Percentiles rank a stretch among this genome's conserved stretches.
phyloP scores from a whole-genome alignment of 2,329 filamentous ascomycete genomes.

The Fusarium miscanthi region DNA sequence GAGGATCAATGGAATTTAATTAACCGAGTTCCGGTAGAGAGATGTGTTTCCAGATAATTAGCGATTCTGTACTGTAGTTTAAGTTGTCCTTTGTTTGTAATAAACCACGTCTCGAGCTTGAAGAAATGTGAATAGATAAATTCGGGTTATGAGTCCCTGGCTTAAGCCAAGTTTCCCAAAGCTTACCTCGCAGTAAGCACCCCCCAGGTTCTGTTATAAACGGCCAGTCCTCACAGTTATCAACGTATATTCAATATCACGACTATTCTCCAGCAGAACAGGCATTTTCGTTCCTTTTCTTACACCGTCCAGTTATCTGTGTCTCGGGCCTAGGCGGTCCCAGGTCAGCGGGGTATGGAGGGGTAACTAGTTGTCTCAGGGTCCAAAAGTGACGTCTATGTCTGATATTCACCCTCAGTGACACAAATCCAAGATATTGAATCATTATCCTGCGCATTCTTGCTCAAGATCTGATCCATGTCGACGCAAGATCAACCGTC shows the following conservation, averaged over 20 bases:
- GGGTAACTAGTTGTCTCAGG: slow-evolving; percentile 22
- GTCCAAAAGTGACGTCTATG: slow-evolving; percentile 25
- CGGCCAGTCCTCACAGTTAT: neutral
- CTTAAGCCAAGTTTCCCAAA: neutral
- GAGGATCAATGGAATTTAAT: slow-evolving; percentile 16
- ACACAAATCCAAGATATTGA: slow-evolving; percentile 24
- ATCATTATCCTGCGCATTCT: slow-evolving; percentile 36
- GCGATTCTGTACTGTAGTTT: neutral
- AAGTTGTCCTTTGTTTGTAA: neutral
- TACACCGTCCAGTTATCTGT: neutral
- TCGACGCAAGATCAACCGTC: neutral
- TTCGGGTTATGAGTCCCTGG: neutral
- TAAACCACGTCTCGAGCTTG: neutral
- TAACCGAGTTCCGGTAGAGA: slow-evolving; percentile 25
- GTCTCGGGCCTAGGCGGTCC: neutral
- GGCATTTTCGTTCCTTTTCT: neutral
- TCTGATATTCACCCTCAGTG: slow-evolving; percentile 12
- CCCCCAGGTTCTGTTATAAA: neutral
- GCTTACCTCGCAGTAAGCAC: too few relatives aligned
- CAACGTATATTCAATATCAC: neutral
- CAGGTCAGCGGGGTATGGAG: slow-evolving; percentile 30
- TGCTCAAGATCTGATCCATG: slow-evolving; percentile 28
- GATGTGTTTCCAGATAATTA: neutral
- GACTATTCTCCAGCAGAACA: neutral
- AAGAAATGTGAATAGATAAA: neutral